Percentiles rank a stretch among this genome's conserved stretches.
Evolutionary conservation across 2,329 filamentous ascomycete genomes (phyloP).

Genomic region (Epichloe festucae): DNA sequence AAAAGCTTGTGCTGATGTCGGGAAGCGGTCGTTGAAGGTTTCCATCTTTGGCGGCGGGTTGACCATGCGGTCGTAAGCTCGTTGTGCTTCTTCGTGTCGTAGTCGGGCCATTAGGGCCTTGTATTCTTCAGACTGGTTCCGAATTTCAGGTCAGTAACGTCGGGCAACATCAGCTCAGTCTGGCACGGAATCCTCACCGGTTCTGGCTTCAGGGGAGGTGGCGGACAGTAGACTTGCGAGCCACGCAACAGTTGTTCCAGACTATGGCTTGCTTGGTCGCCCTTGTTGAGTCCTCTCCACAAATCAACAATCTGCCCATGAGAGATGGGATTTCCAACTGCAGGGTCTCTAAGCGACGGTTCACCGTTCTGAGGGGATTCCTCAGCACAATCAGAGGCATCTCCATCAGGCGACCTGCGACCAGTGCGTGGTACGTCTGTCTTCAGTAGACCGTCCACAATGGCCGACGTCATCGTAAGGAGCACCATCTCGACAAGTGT

Average conservation of each 20-base stretch:
- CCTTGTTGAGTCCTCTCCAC: slow-evolving; percentile 34
- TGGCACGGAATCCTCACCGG: slow-evolving; percentile 40
- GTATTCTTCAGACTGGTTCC: slow-evolving; percentile 59
- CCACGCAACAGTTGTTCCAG: slow-evolving; percentile 63
- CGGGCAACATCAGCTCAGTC: neutral
- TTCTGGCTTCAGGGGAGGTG: slow-evolving; percentile 66
- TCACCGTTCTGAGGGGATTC: slow-evolving; percentile 20
- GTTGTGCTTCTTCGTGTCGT: slow-evolving; percentile 68
- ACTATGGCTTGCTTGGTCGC: slow-evolving; percentile 22
- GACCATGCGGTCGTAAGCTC: slow-evolving; percentile 70
- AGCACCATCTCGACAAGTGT: slow-evolving; percentile 47
- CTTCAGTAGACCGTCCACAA: slow-evolving; percentile 47
- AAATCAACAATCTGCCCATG: slow-evolving; percentile 56
- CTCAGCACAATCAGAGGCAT: slow-evolving; percentile 10
- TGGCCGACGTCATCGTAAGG: slow-evolving; percentile 59
- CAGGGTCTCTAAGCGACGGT: slow-evolving; percentile 35
- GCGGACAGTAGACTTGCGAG: slow-evolving; percentile 60
- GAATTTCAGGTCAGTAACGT: slow-evolving; percentile 6
- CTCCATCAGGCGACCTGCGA: neutral
- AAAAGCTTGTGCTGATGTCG: slow-evolving; percentile 40
- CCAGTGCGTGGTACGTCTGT: slow-evolving; percentile 10
- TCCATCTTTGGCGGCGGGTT: slow-evolving; percentile 44
- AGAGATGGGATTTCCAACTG: slow-evolving; percentile 54
- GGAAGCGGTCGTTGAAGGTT: slow-evolving; percentile 46
- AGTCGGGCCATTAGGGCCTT: slow-evolving; percentile 78